Evolutionary conservation across 495 filamentous ascomycete species (phyloP).

Genomic region (Xylaria curta): DNA sequence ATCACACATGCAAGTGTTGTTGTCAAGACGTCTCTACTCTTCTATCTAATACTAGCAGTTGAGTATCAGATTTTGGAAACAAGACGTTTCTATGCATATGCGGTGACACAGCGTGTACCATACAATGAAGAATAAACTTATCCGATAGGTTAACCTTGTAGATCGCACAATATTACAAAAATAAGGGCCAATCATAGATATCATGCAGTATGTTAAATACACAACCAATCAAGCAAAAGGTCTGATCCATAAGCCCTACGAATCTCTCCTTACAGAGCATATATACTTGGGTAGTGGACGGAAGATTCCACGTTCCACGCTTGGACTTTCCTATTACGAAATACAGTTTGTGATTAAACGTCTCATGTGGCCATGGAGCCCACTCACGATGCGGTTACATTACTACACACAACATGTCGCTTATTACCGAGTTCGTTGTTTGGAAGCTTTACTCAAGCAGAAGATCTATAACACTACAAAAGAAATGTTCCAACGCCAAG

Average conservation of each 20-base stretch:
- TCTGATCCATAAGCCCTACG: background rate
- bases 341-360: background rate
- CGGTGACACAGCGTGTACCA: background rate
- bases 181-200: background rate
- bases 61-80: background rate
- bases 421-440: background rate
- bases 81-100: background rate
- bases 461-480: background rate
- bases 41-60: background rate
- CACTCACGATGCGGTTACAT: background rate
- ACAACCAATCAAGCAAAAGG: background rate
- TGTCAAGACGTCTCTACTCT: background rate
- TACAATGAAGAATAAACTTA: background rate
- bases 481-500: background rate
- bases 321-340: background rate
- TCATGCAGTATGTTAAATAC: slow-evolving; percentile 10
- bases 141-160: background rate
- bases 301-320: background rate
- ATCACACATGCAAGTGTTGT: slow-evolving; percentile 10
- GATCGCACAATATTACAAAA: slow-evolving; percentile 7
- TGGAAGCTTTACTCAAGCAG: too few species aligned
- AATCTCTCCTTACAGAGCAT: background rate
- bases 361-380: background rate
- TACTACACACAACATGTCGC: background rate
- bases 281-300: background rate